A percentile compares a stretch with the other conserved stretches of the same genome.
phyloP scores from a whole-genome alignment of 305 asterid genomes.

The Coffea humblotiana region DNA sequence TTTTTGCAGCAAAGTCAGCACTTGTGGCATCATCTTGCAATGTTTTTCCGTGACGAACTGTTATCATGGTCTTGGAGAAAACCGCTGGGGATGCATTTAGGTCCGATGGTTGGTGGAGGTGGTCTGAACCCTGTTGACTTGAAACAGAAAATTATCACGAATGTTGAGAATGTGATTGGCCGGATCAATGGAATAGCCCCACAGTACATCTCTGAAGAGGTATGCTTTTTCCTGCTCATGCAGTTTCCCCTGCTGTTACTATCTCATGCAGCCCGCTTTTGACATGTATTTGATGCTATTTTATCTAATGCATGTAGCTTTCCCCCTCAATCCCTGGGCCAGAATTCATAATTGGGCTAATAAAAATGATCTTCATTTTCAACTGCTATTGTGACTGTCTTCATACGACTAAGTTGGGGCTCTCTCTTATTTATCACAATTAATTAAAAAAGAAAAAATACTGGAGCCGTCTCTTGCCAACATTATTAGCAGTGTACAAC shows the following conservation, averaged over 20 bases:
- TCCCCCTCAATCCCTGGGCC: neutral
- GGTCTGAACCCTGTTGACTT: constrained; percentile 74
- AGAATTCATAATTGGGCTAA: neutral
- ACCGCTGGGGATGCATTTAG: constrained; percentile 85
- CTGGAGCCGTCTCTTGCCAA: neutral
- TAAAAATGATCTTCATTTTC: neutral
- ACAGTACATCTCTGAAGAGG: constrained; percentile 90
- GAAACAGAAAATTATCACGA: constrained; percentile 75
- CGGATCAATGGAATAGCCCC: constrained; percentile 90
- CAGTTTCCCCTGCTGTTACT: neutral
- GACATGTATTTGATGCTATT: neutral
- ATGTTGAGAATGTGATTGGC: constrained; percentile 77
- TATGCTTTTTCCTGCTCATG: constrained; percentile 23
- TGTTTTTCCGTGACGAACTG: constrained; percentile 98
- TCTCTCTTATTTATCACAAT: neutral
- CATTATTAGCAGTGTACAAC: no score
- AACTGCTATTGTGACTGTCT: neutral
- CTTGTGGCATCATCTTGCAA: constrained; percentile 94
- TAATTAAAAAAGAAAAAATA: no score
- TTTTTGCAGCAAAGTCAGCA: constrained; percentile 90
- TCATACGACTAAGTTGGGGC: neutral
- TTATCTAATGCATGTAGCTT: neutral
- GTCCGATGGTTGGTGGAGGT: constrained; percentile 70
- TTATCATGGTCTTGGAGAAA: constrained; percentile 99
- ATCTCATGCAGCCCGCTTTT: neutral